Base-by-base conservation (phyloP, 768 basidiomycete genomes). In the Myochromella boudieri region DNA sequence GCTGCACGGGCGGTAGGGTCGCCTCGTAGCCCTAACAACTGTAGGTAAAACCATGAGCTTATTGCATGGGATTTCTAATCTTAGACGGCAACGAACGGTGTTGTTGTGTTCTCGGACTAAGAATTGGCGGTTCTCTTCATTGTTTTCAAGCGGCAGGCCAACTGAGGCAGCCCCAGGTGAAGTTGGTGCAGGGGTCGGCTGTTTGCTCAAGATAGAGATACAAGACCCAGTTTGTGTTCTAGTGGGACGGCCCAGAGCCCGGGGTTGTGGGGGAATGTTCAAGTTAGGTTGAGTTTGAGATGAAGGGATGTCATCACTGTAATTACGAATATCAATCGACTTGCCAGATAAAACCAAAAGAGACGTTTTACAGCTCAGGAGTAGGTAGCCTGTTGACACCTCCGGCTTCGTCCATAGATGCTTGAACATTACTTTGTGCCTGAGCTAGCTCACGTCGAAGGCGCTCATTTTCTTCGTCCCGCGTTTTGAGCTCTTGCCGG, bases 101-200 rank as follows among this genome's bases (percentile, higher is more conserved):
- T n/a, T n/a, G n/a, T n/a, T n/a, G n/a, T n/a, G n/a, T n/a, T n/a
- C n/a, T n/a, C n/a, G n/a, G n/a, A n/a, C n/a, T n/a, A n/a, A n/a
- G n/a, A n/a, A n/a, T n/a, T n/a, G n/a, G n/a, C n/a, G n/a, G n/a
- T n/a, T n/a, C n/a, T n/a, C n/a, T n/a, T n/a, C n/a, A n/a, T n/a
- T n/a, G n/a, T n/a, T n/a, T n/a, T n/a, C n/a, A n/a, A n/a, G n/a
- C 11, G 17, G 5, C 14, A 48, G 17, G 10, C 38, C 42, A 7
- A 37, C 50, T 15, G 38, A 46, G 9, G 11, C 25, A 9, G 39
- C 44, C 22, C 50, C 53, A 10, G 53, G 53, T 3, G 54, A 47
- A 53, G 69, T 77, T 25, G 76, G 75, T 17, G 75, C 74, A 42
- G 78, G 78, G 1, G 77, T 79, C 8, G 77, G 76, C 18, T 66